Evolutionary conservation across 208 protist species (phyloP).

Genomic region (Crithidia sp.): DNA sequence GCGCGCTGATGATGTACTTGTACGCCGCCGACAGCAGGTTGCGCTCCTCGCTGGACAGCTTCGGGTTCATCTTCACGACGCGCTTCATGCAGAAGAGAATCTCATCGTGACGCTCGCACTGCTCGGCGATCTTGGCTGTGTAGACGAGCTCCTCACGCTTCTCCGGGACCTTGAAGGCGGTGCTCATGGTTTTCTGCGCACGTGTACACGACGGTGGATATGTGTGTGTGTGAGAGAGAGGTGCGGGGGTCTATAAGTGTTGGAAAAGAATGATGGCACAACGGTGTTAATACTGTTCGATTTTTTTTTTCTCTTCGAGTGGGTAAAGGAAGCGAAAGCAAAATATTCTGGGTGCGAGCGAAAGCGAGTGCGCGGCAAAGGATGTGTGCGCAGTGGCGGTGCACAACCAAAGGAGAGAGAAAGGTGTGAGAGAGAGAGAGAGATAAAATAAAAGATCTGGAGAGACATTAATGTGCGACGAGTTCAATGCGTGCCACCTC

Average conservation of each 20-base stretch:
- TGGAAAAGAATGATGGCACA: neutral
- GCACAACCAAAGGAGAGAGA: no score
- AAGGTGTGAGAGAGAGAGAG: no score
- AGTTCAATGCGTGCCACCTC: no score
- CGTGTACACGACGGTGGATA: neutral
- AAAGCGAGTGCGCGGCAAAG: no score
- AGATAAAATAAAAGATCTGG: no score
- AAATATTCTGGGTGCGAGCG: no score
- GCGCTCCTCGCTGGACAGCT: slow-evolving; percentile 99
- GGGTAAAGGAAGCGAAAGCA: neutral
- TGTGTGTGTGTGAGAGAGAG: slow-evolving; percentile 14
- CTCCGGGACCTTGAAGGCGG: slow-evolving; percentile 78
- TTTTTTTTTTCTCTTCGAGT: slow-evolving; percentile 1
- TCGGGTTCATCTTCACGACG: slow-evolving; percentile 93
- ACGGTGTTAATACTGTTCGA: neutral
- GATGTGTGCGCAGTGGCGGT: no score
- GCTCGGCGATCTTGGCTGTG: slow-evolving; percentile 97
- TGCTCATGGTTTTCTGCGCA: slow-evolving; percentile 19
- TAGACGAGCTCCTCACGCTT: slow-evolving; percentile 95
- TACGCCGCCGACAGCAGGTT: slow-evolving; percentile 99
- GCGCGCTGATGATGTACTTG: slow-evolving; percentile 99
- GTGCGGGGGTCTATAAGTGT: slow-evolving; percentile 5
- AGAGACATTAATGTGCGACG: no score
- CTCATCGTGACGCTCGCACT: slow-evolving; percentile 99
- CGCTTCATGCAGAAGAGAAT: slow-evolving; percentile 99